Base-by-base conservation (phyloP, 2,329 filamentous ascomycete species). In the Penicillium sp. region DNA sequence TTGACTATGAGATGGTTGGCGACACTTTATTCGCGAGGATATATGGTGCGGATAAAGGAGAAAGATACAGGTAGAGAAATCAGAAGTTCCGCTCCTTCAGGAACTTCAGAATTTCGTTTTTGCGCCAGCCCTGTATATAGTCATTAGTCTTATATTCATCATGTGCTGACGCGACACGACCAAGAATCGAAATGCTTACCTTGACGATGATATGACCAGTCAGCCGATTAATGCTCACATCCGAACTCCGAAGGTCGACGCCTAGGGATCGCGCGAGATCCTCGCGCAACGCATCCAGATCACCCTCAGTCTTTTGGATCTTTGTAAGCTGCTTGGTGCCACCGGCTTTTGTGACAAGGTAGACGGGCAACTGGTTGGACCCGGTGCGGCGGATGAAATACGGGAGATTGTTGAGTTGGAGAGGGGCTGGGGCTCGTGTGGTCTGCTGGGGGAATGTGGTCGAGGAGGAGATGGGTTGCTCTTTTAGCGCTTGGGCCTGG, bases 221-320 rank as follows among this genome's bases (percentile, higher is more conserved):
- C 50, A 88, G 77, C 35, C 73, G 70, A 70, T 86, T 87, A 46
- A 88, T 78, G 13, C 70, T 69, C 10, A 81, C 72, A 53, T 78
- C 74, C 16, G 71, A 60, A 44, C 63, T 75, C 43, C 61, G 67
- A 21, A 77, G 83, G 39, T 64, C 75, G 43, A 93, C 68, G 1
- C 79, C 75, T 59, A 96, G 73, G 11, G 80, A 82, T 21, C 76
- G 69, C 37, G 80, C 77, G 55, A 98, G 71, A 64, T 92, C 88
- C 35, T 82, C 74, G 59, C 84, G 81, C 62, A 98, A 72, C 3
- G 79, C 82, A 31, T 79, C 74, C 49, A 86, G 69, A 71, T 96
- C 84, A 16, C 95, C 95, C 56, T 91, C 86, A 49, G 93, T 83
- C 75, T 90, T 92, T 73, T 91, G 89, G 55, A 99, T 77, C 55